Evolutionary conservation across 805 yeast genomes (phyloP).

Genomic region (Wickerhamiella qilinensis): DNA sequence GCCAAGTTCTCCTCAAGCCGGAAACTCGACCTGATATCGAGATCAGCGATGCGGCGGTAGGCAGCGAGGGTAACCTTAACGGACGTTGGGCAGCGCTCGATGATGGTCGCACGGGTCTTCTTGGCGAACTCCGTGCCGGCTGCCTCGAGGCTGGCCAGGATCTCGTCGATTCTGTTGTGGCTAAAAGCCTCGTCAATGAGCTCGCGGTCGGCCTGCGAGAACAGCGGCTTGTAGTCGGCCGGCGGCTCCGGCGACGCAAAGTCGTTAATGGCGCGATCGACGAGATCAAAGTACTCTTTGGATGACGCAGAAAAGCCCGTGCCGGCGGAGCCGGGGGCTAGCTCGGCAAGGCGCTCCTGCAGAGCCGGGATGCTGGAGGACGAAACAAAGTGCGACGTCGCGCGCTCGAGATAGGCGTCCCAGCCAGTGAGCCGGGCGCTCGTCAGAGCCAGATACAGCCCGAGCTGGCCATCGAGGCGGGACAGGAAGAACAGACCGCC

Average conservation of each 20-base stretch:
- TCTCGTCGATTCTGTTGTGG: slow-evolving; percentile 32
- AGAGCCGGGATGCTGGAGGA: slow-evolving; percentile 46
- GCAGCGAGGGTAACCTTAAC: slow-evolving; percentile 56
- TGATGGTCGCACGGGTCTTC: slow-evolving; percentile 37
- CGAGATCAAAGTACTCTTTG: slow-evolving; percentile 27
- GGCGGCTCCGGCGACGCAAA: slow-evolving; percentile 43
- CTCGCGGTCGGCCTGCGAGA: slow-evolving; percentile 34
- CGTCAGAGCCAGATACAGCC: slow-evolving; percentile 73
- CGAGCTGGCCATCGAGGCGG: slow-evolving; percentile 63
- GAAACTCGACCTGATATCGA: slow-evolving; percentile 49
- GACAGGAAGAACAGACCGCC: slow-evolving; percentile 86
- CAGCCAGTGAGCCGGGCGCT: slow-evolving; percentile 63
- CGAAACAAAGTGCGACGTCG: slow-evolving; percentile 81
- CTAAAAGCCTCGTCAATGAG: slow-evolving; percentile 58
- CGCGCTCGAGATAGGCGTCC: slow-evolving; percentile 71
- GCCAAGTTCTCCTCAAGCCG: slow-evolving; percentile 64
- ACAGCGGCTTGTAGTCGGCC: slow-evolving; percentile 36
- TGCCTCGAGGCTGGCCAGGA: slow-evolving; percentile 35
- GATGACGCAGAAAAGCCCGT: slow-evolving; percentile 5
- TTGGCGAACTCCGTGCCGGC: slow-evolving; percentile 54
- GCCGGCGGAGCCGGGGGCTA: slow-evolving; percentile 25
- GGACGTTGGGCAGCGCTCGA: slow-evolving; percentile 61
- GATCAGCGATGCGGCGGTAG: slow-evolving; percentile 41
- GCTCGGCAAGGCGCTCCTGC: slow-evolving; percentile 45
- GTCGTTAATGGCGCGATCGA: slow-evolving; percentile 64